Conservation (phyloP, 2,329 filamentous ascomycete species). For the Aspergillus sclerotialis region DNA sequence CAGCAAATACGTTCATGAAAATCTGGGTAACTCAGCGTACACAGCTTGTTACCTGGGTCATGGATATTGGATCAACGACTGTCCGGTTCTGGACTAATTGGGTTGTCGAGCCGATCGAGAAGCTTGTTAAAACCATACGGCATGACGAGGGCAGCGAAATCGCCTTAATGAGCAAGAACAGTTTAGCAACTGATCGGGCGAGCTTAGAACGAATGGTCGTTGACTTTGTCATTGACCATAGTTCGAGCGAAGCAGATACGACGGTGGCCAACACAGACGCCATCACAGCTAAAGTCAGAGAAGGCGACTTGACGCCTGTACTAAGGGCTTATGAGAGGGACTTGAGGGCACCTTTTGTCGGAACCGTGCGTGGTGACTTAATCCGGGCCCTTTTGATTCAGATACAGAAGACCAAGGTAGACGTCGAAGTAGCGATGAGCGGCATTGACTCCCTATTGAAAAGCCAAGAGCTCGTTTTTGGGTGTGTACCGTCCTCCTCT, state of each 20-base stretch:
- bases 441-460: constrained; percentile 92
- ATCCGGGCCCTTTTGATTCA: constrained; percentile 89
- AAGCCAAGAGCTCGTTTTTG: constrained; percentile 95
- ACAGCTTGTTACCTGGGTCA: constrained; percentile 73
- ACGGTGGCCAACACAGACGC: constrained; percentile 62
- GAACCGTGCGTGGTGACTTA: constrained; percentile 78
- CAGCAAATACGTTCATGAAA: constrained; percentile 77
- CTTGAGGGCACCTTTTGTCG: constrained; percentile 70
- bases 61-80: constrained; percentile 68
- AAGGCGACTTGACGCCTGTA: constrained; percentile 90
- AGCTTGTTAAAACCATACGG: constrained; percentile 82
- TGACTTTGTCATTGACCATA: constrained; percentile 81
- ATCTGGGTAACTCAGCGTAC: constrained; percentile 67
- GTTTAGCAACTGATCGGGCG: constrained; percentile 79
- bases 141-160: constrained; percentile 91
- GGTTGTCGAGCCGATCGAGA: constrained; percentile 78
- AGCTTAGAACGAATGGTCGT: constrained; percentile 97
- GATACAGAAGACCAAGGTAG: constrained; percentile 97
- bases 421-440: constrained; percentile 90
- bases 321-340: constrained; percentile 88
- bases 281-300: constrained; percentile 71
- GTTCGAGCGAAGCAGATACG: constrained; percentile 43
- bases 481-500: constrained; percentile 31
- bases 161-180: constrained; percentile 91
- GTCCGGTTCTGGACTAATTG: constrained; percentile 95